Evolutionary conservation across 116 monocot genomes (phyloP).

Genomic region (Posidonia oceanica): DNA sequence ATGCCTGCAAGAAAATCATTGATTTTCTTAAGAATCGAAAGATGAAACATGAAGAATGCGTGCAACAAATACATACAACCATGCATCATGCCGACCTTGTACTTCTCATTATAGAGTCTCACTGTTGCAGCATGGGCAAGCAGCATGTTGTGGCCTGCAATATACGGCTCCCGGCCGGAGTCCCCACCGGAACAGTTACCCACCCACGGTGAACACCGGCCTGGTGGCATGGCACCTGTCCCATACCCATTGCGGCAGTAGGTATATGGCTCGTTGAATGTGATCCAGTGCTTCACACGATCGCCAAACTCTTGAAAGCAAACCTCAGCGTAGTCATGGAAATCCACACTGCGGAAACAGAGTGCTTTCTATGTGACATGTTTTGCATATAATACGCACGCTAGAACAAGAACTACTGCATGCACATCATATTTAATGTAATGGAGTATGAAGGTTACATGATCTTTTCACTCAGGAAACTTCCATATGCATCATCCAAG

Average conservation of each 20-base stretch:
- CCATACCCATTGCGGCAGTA: slow-evolving; percentile 7
- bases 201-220: slow-evolving; percentile 15
- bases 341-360: slow-evolving; percentile 7
- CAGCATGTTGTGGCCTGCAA: slow-evolving; percentile 15
- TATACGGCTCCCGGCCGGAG: slow-evolving; percentile 19
- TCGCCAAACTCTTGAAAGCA: slow-evolving; percentile 24
- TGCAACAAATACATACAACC: no score
- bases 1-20: neutral
- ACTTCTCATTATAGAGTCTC: slow-evolving; percentile 14
- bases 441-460: slow-evolving; percentile 8
- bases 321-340: slow-evolving; percentile 11
- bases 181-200: slow-evolving; percentile 5
- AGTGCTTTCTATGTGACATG: no score
- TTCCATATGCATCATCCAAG: slow-evolving; percentile 29
- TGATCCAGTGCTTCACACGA: slow-evolving; percentile 26
- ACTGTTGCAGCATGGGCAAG: slow-evolving; percentile 15
- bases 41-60: no score
- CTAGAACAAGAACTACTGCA: no score
- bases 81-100: slow-evolving; percentile 1
- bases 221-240: neutral
- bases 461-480: slow-evolving; percentile 28
- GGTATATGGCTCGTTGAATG: slow-evolving; percentile 19
- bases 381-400: no score
- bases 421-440: neutral
- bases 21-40: no score